Percentiles rank a stretch among this genome's conserved stretches.
Conservation (phyloP, 148 eudicot genomes). For the Rhododendron williamsianum region DNA sequence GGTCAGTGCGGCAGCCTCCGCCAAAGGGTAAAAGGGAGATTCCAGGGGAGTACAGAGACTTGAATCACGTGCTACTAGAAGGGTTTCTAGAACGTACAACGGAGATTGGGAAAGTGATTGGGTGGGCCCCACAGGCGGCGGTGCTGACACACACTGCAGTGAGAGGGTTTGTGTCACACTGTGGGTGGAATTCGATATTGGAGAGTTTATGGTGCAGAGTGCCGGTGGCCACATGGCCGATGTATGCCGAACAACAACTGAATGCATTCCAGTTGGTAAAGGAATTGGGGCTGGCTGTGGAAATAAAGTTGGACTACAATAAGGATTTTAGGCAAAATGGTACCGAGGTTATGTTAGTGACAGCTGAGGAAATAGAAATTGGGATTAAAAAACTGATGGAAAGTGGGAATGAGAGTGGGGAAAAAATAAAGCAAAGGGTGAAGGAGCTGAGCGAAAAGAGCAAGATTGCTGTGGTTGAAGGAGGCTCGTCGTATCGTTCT, state of each 20-base stretch:
- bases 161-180: constrained; percentile 29
- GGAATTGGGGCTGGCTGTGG: constrained; percentile 23
- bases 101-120: constrained; percentile 25
- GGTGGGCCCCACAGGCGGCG: constrained; percentile 34
- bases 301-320: constrained; percentile 22
- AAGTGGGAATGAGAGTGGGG: background rate
- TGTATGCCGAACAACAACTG: constrained; percentile 27
- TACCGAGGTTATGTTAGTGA: constrained; percentile 14
- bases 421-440: constrained; percentile 1
- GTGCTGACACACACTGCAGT: constrained; percentile 18
- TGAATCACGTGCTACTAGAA: constrained; percentile 20
- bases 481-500: constrained; percentile 19
- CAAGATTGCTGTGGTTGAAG: constrained; percentile 20
- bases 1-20: constrained; percentile 23
- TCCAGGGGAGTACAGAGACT: constrained; percentile 5
- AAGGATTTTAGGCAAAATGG: background rate
- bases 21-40: background rate
- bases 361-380: constrained; percentile 23
- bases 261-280: constrained; percentile 23
- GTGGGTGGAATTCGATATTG: constrained; percentile 36
- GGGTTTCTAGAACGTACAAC: constrained; percentile 31
- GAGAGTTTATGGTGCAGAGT: constrained; percentile 34
- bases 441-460: constrained; percentile 15
- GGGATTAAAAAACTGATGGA: constrained; percentile 19
- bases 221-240: constrained; percentile 28